phyloP scores from a whole-genome alignment of 352 stramenopile genomes.

The Pythium phragmitis region DNA sequence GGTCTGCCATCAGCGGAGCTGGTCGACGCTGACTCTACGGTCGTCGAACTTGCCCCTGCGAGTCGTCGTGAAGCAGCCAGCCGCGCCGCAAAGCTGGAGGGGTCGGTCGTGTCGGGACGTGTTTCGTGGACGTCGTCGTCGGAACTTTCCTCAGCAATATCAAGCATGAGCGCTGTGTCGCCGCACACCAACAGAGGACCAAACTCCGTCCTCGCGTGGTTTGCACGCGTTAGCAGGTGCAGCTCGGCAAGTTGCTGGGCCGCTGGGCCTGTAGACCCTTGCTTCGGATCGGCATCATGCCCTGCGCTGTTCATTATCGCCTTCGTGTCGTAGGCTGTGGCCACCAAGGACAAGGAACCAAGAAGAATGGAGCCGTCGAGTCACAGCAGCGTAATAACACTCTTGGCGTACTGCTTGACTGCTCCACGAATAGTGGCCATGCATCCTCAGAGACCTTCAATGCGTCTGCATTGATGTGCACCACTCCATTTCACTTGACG shows the following conservation, averaged over 20 bases:
- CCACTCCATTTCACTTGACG: neutral
- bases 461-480: neutral
- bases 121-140: constrained; percentile 10
- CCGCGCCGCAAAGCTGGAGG: constrained; percentile 20
- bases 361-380: neutral
- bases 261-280: neutral
- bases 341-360: too few species aligned
- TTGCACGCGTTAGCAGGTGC: constrained; percentile 38
- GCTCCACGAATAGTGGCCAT: too few species aligned
- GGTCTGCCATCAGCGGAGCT: neutral
- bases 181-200: constrained; percentile 5
- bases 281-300: neutral
- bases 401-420: too few species aligned
- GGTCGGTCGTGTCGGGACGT: neutral
- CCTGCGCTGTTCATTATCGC: neutral
- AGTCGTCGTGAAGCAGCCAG: constrained; percentile 24
- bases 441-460: too few species aligned
- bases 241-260: constrained; percentile 47
- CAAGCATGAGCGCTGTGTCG: constrained; percentile 8
- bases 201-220: constrained; percentile 13
- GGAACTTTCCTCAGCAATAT: constrained; percentile 5
- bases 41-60: constrained; percentile 5
- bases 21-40: neutral
- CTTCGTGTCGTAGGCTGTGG: neutral
- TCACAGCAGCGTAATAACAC: too few species aligned